Conservation (phyloP, 306 rosid species). For the Begonia loranthoides region DNA sequence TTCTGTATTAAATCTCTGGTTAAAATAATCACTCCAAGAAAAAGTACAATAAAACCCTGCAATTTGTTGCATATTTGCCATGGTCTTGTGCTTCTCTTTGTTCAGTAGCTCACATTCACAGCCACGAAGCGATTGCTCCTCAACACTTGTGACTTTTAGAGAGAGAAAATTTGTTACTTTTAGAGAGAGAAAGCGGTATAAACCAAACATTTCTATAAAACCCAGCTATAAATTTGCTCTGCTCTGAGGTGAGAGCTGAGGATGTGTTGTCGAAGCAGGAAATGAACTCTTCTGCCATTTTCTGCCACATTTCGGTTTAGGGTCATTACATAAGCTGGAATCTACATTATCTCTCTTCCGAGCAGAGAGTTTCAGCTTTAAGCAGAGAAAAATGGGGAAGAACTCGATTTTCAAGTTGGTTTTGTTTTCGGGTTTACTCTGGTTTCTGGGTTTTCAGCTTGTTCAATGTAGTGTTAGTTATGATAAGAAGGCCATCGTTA, state of each 20-base stretch:
- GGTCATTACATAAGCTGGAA: neutral
- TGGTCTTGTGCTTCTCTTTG: neutral
- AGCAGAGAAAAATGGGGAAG: constrained; percentile 31
- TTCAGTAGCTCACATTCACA: constrained; percentile 4
- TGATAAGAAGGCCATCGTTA: constrained; percentile 77
- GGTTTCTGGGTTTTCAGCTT: constrained; percentile 28
- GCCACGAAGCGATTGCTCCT: constrained; percentile 20
- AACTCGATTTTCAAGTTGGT: constrained; percentile 40
- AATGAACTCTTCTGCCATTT: constrained; percentile 17
- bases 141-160: constrained; percentile 34
- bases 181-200: constrained; percentile 7
- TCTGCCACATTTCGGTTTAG: constrained; percentile 7
- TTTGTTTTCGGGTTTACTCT: constrained; percentile 27
- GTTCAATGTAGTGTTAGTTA: constrained; percentile 63
- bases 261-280: constrained; percentile 16
- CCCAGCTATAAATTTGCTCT: constrained; percentile 13
- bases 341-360: neutral
- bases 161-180: constrained; percentile 27
- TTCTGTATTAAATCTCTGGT: too few species aligned
- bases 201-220: constrained; percentile 4
- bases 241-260: constrained; percentile 12
- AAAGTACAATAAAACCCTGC: too few species aligned
- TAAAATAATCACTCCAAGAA: too few species aligned
- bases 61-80: too few species aligned
- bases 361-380: neutral